Evolutionary conservation across 805 yeast species (phyloP), one percentile per base, ranked within the genome.

Genomic region (Saturnispora gosingensis): DNA sequence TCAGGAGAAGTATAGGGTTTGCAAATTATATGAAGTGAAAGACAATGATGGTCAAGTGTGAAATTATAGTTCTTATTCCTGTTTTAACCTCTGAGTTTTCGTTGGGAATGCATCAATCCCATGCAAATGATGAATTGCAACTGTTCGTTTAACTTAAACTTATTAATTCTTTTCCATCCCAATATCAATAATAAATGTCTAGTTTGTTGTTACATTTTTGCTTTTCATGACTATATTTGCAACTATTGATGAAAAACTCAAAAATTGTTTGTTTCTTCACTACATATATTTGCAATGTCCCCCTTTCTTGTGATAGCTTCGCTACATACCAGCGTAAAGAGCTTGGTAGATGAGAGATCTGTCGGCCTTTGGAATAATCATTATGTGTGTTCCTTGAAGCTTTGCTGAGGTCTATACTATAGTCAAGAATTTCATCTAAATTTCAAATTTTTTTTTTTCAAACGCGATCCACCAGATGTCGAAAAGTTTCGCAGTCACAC

Each of bases 341-440:
- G 90, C 85, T 77, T 83, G 87, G 95, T 89, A 96, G 77, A 93
- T 93, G 90, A 88, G 88, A 82, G 88, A 88, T 85, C 99, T 90
- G 77, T 93, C 99, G 78, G 88, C 95, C 81, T 88, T 93, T 80
- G 99, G 98, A 83, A 93, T 93, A 82, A 93, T 84, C 99, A 93
- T 93, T 72, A 38, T 38, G 67, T 82, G 77, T 49, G 24, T 16
- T 45, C 42, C 47, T 45, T 45, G 27, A 45, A 45, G 47, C 47
- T 49, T 49, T 49, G 42, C 40, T 49, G 45, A 28, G 27, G 43
- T 42, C 44, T 34, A 49, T 20, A 38, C 51, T 43, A 18, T 49
- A 30, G 18, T 16, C 27, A 45, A 13, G 42, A 43, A 22, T 22
- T 16, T 43, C 45, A 27, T 28, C 34, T 38, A 43, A 34, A 42